These are phyloP conservation scores for Clitopilus passeckerianus DNA, from an alignment of 768 basidiomycete genomes.

Conservation along the genomic window DNA sequence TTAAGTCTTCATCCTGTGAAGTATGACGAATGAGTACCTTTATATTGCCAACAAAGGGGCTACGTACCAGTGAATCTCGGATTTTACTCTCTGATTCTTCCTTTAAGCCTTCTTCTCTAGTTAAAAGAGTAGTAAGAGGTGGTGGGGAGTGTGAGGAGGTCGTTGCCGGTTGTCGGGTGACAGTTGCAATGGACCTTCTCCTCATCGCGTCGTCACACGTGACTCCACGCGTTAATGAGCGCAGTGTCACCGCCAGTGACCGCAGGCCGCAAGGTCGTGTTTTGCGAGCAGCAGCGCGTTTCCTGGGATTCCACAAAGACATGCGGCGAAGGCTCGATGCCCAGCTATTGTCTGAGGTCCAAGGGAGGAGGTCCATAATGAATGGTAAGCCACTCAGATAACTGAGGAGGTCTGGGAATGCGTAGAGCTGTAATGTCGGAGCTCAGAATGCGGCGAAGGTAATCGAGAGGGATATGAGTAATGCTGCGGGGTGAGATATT, in stretches of 20 bases:
- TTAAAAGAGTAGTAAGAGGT: background rate
- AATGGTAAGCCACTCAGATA: background rate
- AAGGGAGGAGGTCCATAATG: background rate
- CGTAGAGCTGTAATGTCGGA: background rate
- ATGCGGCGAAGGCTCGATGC: background rate
- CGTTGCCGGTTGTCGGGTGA: background rate
- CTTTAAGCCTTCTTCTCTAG: background rate
- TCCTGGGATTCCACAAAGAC: background rate
- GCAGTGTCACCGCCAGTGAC: background rate
- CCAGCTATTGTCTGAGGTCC: background rate
- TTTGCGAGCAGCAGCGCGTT: background rate
- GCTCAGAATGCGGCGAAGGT: background rate
- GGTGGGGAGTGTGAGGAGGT: background rate
- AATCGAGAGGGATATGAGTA: background rate
- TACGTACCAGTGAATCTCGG: background rate
- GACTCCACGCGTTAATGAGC: background rate
- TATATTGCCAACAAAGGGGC: background rate
- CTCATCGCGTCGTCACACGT: background rate
- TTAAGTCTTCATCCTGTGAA: background rate
- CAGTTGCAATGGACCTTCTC: conserved; percentile 1
- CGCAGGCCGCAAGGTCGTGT: background rate
- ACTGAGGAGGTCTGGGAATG: background rate
- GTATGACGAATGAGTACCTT: background rate
- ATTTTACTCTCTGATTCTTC: background rate
- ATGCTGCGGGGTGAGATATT: background rate